Percentiles rank a stretch among this genome's conserved stretches.
phyloP scores from a whole-genome alignment of 1,139 yeast genomes.

The Suhomyces bribrorum region DNA sequence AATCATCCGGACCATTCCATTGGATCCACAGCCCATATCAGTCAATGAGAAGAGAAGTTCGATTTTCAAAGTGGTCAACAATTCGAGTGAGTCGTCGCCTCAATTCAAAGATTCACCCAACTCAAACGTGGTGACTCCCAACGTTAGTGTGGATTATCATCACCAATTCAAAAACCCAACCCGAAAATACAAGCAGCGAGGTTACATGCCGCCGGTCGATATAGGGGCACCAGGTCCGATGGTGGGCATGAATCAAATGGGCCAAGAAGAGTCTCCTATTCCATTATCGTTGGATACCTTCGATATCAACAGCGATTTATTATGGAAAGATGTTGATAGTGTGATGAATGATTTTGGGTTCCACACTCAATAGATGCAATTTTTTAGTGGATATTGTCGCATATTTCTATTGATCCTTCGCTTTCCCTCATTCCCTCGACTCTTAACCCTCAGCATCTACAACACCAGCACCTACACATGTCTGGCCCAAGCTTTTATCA shows the following conservation, averaged over 20 bases:
- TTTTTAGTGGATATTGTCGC: no score
- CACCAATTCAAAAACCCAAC: slow-evolving; percentile 10
- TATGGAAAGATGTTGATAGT: slow-evolving; percentile 88
- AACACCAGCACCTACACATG: no score
- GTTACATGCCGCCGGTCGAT: not conserved
- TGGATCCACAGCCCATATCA: slow-evolving; percentile 77
- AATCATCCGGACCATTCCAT: slow-evolving; percentile 73
- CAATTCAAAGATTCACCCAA: slow-evolving; percentile 11
- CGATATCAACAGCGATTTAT: slow-evolving; percentile 56
- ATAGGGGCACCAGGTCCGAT: not conserved
- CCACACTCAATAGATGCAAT: no score
- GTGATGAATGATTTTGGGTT: slow-evolving; percentile 96
- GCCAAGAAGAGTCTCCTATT: slow-evolving; percentile 31
- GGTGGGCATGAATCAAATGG: not conserved
- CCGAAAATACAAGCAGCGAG: slow-evolving; percentile 17
- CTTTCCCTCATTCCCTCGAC: no score
- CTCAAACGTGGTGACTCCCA: not conserved
- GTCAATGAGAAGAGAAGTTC: slow-evolving; percentile 39
- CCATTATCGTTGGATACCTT: slow-evolving; percentile 27
- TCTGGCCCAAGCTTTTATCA: no score
- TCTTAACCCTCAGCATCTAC: no score
- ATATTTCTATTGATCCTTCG: no score
- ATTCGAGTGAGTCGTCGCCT: slow-evolving; percentile 33
- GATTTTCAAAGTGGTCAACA: slow-evolving; percentile 42
- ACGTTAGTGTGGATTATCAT: not conserved